Conservation (phyloP, 163 green algal genomes). For the Scenedesmus sp. region DNA sequence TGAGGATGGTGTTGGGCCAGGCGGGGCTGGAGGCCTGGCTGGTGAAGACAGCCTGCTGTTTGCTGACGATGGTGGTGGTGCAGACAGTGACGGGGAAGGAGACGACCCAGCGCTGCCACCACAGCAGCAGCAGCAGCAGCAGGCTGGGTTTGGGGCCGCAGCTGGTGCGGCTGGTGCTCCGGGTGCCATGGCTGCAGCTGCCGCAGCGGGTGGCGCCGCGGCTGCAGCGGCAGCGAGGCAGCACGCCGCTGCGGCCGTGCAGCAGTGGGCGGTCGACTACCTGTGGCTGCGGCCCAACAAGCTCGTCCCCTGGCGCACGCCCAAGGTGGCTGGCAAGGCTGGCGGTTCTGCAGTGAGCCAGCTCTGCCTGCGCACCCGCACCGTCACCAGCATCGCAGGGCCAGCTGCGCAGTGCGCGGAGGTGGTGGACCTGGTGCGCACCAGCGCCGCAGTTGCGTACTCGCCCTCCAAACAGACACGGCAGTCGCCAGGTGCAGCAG, state of each 20-base stretch:
- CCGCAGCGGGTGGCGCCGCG: neutral
- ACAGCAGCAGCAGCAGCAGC: neutral
- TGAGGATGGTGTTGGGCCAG: too few species aligned
- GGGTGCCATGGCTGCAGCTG: neutral
- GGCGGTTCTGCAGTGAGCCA: neutral
- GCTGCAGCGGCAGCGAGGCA: neutral
- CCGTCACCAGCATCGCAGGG: conserved; percentile 34
- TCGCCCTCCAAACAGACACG: conserved; percentile 3
- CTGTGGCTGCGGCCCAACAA: conserved; percentile 49
- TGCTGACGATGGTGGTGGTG: neutral
- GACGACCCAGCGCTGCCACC: neutral
- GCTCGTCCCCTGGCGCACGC: neutral
- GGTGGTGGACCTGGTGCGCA: conserved; percentile 32
- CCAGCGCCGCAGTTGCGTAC: conserved; percentile 26
- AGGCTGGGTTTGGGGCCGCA: neutral
- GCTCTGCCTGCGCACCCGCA: conserved; percentile 37
- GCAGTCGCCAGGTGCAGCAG: neutral
- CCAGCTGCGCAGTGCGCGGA: conserved; percentile 9
- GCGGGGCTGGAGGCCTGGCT: neutral
- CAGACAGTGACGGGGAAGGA: neutral
- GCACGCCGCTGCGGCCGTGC: neutral
- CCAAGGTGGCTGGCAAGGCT: neutral
- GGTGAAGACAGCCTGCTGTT: neutral
- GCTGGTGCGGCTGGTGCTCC: neutral
- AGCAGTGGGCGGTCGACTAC: conserved; percentile 3